Percentiles rank a stretch among this genome's conserved stretches.
These are phyloP conservation scores for Lolium multiflorum DNA, from an alignment of 176 grass and related monocot species.

Conservation along the genomic window DNA sequence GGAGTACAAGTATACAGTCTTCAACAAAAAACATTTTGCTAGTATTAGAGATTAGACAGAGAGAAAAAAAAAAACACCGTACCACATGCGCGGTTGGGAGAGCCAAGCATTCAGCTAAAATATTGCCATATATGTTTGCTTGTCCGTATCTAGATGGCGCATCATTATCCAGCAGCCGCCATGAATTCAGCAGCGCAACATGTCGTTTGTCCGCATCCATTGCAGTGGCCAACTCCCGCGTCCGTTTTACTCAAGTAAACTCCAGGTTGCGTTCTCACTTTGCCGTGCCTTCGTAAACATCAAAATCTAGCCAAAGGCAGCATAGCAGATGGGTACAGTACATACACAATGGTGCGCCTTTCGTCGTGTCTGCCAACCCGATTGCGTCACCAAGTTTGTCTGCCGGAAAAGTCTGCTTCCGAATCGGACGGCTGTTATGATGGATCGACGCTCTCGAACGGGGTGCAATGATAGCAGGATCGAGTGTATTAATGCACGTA, in stretches of 20 bases:
- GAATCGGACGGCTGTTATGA: neutral
- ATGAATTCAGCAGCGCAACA: slow-evolving; percentile 44
- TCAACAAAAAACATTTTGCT: no score
- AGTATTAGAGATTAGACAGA: no score
- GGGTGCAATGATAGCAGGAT: slow-evolving; percentile 30
- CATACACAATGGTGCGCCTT: no score
- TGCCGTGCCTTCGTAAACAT: neutral
- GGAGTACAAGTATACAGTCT: no score
- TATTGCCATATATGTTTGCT: neutral
- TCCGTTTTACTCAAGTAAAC: neutral
- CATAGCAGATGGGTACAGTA: no score
- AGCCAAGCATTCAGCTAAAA: neutral
- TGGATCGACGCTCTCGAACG: neutral
- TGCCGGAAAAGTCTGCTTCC: neutral
- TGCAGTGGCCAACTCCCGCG: neutral
- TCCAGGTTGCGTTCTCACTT: neutral
- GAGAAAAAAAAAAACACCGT: neutral
- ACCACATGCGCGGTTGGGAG: no score
- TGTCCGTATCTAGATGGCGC: neutral
- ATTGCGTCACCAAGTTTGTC: neutral
- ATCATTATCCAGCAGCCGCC: slow-evolving; percentile 41
- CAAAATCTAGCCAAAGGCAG: neutral
- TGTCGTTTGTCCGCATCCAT: slow-evolving; percentile 26
- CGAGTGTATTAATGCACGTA: slow-evolving; percentile 25
- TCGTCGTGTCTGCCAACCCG: neutral